Base-by-base conservation (phyloP, 352 stramenopile genomes). In the Phytophthora hybrid region DNA sequence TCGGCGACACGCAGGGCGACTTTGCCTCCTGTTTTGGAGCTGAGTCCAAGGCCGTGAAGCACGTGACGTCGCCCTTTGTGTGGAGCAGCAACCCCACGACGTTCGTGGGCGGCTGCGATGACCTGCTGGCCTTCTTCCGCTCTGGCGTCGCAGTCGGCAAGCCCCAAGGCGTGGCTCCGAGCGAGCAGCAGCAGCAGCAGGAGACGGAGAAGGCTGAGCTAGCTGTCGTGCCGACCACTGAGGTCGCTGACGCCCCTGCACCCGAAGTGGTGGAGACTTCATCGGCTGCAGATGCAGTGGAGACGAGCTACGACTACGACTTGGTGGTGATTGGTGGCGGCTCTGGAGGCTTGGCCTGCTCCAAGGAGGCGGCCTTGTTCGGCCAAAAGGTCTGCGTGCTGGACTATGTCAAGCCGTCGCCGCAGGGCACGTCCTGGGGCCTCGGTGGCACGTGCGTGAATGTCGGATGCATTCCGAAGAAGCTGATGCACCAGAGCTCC, bases 401-500 rank as follows among this genome's bases (percentile, higher is more conserved):
- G 39, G 98, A 99, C 84, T 99, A 98, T 80, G 98, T 96, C 66
- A 94, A 96, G 73, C 88, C 88, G 41, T 98, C 90, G 51, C 93
- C 94, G 1, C 83, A 88, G 19, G 92, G 92, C 32, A 98, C 90
- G 31, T 90, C 78, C 34, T 98, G 94, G 95, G 94, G 95, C 16
- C 87, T 99, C 34, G 95, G 95, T 41, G 98, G 98, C 55, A 99
- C 98, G 31, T 99, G 98, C 71, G 98, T 99, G 63, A 99, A 99
- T 79, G 98, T 99, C 5, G 98, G 98, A 18, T 99, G 98, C 72
- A 99, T 99, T 74, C 98, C 98, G 29, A 99, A 99, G 85, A 99
- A 99, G 79, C 85, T 99, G 14, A 99, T 99, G 93, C 98, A 99
- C 76, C 93, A 98, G 74, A 98, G 96, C 68, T 91, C 96, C 41